Base-by-base conservation (phyloP, 2,329 filamentous ascomycete species). In the Scopulariopsis brevicaulis region DNA sequence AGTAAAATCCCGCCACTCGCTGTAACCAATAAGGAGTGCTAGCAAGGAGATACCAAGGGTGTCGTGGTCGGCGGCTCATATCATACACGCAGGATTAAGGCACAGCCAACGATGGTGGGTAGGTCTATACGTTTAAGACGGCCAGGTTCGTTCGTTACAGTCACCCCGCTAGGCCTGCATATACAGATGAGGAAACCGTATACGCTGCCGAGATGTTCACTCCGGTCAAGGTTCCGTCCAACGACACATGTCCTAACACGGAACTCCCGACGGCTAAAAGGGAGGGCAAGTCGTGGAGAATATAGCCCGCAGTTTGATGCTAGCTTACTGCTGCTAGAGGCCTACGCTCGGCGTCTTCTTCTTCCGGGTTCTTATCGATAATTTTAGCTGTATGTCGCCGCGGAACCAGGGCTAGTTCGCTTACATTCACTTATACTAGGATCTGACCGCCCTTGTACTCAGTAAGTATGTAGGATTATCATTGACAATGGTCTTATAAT, bases 341-440 rank as follows among this genome's bases (percentile, higher is more conserved):
- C 64, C 65, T 24, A 72, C 74, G 0, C 81, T 82, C 60, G 74
- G 73, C 1, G 70, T 70, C 0, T 80, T 84, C 62, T 78, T 82
- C 63, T 65, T 70, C 18, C 77, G 81, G 59, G n/a, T n/a, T n/a
- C 75, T 80, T 48, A 69, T 81, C 14, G 67, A 71, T 1, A 67
- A 79, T 59, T 80, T 81, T 59, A 71, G 77, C 35, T 63, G 66
- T 1, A 71, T 84, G 1, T 78, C 80, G 1, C 64, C 74, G 12
- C 77, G 77, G 15, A 74, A 83, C 5, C 80, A 81, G 63, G 80
- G 80, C 50, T 84, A 81, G 81, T 83, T 82, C 60, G 73, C 82
- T 18, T 77, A 80, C 56, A 73, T 84, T 25, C 71, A 75, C 0
- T 77, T 76, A 0, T 81, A 84, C 62, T 84, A 80, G 76, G 77